phyloP scores from a whole-genome alignment of 768 basidiomycete species.

The Crassisporium funariophilum region DNA sequence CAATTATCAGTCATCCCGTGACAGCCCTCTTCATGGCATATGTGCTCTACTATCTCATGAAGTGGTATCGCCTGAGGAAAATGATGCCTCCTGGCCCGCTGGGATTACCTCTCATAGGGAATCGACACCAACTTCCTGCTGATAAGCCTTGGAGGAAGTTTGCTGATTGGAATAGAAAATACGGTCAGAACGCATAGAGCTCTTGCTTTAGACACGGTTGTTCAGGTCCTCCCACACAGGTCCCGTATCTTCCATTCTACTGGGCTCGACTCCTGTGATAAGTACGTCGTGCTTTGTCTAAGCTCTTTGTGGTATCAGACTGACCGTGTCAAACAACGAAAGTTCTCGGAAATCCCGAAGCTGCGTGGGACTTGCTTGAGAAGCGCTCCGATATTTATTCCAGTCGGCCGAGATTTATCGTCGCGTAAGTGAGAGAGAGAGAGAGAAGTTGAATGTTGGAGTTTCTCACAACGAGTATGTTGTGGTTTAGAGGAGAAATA shows the following conservation, averaged over 20 bases:
- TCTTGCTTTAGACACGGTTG: constrained; percentile 2
- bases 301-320: too few species aligned
- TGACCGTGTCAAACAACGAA: too few species aligned
- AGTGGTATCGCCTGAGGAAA: constrained; percentile 33
- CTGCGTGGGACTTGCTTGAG: constrained; percentile 35
- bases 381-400: constrained; percentile 53
- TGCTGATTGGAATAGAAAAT: constrained; percentile 45
- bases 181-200: constrained; percentile 35
- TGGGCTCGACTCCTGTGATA: constrained; percentile 45
- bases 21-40: constrained; percentile 16
- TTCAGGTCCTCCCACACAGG: constrained; percentile 28
- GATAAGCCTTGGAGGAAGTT: constrained; percentile 52
- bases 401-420: constrained; percentile 48
- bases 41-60: constrained; percentile 22
- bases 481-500: constrained; percentile 40
- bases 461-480: not conserved
- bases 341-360: constrained; percentile 48
- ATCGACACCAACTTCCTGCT: constrained; percentile 44
- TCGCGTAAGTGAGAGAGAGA: constrained; percentile 43
- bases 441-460: too few species aligned
- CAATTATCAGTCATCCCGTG: too few species aligned
- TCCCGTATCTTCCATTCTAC: constrained; percentile 41
- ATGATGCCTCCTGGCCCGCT: constrained; percentile 49
- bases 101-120: constrained; percentile 47
- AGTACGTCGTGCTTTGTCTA: constrained; percentile 33